These are phyloP conservation scores for Rhododendron ferrugineum DNA, from an alignment of 148 eudicot species.

Conservation along the genomic window DNA sequence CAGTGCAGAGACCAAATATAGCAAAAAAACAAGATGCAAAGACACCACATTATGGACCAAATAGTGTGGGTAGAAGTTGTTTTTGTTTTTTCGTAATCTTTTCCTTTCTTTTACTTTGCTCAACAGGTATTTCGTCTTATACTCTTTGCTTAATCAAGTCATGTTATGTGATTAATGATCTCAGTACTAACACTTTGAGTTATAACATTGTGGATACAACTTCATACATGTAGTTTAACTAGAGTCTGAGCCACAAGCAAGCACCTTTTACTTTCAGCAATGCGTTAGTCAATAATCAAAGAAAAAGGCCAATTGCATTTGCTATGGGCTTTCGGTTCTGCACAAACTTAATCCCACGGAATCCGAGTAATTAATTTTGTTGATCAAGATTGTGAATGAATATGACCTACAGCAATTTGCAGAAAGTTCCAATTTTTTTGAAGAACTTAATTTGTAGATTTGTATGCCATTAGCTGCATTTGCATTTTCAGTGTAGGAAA, in stretches of 20 bases:
- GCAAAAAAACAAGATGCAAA: neutral
- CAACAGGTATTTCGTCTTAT: neutral
- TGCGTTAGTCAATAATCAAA: neutral
- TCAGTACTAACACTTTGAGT: neutral
- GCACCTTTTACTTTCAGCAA: neutral
- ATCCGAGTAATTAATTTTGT: neutral
- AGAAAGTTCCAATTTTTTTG: neutral
- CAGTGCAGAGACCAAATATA: neutral
- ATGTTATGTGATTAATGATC: neutral
- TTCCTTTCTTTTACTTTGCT: neutral
- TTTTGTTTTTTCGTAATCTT: neutral
- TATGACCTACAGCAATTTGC: neutral
- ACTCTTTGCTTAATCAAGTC: neutral
- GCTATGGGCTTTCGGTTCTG: neutral
- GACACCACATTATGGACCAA: no score
- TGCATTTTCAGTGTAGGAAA: neutral
- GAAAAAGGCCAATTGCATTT: neutral
- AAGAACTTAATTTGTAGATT: neutral
- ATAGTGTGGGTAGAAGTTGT: neutral
- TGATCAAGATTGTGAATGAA: neutral
- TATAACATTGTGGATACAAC: neutral
- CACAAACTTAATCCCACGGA: neutral
- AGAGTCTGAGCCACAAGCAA: neutral
- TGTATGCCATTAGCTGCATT: neutral
- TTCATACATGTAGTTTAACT: no score